Base-by-base conservation (phyloP, 768 basidiomycete species). In the Lentinula lateritia region DNA sequence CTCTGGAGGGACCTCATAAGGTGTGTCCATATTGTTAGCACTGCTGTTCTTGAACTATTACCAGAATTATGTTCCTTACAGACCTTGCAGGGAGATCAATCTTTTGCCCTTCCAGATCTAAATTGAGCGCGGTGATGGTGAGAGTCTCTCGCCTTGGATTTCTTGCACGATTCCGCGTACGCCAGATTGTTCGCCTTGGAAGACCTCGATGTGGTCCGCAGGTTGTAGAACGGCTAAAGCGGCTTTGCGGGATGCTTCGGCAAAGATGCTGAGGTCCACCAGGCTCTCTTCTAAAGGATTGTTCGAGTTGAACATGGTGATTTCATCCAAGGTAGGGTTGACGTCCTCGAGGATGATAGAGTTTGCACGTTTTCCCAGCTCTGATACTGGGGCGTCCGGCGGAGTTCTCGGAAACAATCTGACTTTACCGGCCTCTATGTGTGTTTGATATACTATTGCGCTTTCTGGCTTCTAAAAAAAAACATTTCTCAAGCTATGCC, bases 181-280 rank as follows among this genome's bases (percentile, higher is more conserved):
- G 63, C 97, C 97, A 6, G 90, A 81, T 71, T 98, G 95, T 74
- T 98, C 95, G 46, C 97, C 97, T 72, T 98, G 95, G 67, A 95
- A 95, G 13, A 98, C 93, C 71, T 99, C 97, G 50, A 99, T 87
- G 66, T 94, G 92, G 75, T 99, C 97, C 52, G 97, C 97, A 0
- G 97, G 97, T 70, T 97, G 94, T n/a, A 99, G 78, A 6, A 94
- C 93, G 10, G 91, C 85, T 38, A 94, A 90, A n/a, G 94, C 92
- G 5, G 92, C 88, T 69, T 93, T 95, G 50, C 89, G 80, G 1
- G 95, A 92, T 2, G 93, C 93, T 72, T 96, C 95, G 0, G 94
- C 94, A 62, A 98, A 94, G 55, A 92, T 84, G 13, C 90, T 90
- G 48, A 98, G 78, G 71, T 98, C 93, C 52, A 97, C 87, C n/a